Percentiles rank a stretch among this genome's conserved stretches.
Evolutionary conservation across 495 filamentous ascomycete species (phyloP).

Genomic region (Neurospora sp.): DNA sequence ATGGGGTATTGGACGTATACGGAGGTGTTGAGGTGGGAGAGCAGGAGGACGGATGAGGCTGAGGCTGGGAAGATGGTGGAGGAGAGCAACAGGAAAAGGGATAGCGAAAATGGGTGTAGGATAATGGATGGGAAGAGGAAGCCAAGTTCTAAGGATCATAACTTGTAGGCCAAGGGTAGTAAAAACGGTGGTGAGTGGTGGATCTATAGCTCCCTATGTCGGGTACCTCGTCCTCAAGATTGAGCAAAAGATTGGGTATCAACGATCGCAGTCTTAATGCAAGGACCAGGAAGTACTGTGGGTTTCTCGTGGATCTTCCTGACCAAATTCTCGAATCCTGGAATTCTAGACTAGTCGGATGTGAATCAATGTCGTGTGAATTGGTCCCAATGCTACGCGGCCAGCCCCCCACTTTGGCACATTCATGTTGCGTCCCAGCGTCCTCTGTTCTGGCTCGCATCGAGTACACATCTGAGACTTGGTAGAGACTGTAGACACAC

Average conservation of each 20-base stretch:
- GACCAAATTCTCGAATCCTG: neutral
- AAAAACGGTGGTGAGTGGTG: neutral
- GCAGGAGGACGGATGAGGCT: neutral
- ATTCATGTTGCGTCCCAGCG: neutral
- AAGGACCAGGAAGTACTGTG: neutral
- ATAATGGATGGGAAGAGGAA: neutral
- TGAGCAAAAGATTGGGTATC: neutral
- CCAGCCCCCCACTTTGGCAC: neutral
- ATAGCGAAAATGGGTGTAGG: neutral
- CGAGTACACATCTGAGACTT: neutral
- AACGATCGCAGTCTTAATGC: neutral
- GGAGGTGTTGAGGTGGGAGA: neutral
- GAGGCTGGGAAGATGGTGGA: neutral
- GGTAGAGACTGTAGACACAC: neutral
- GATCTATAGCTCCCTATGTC: neutral
- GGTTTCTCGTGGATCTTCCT: neutral
- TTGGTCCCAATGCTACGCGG: neutral
- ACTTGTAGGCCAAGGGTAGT: neutral
- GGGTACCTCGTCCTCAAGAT: neutral
- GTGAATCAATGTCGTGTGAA: neutral
- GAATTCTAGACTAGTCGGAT: neutral
- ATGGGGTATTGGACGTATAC: constrained; percentile 32
- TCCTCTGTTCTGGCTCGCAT: neutral
- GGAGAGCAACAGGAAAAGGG: neutral
- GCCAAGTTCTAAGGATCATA: neutral